These are phyloP conservation scores for Beauveria brongniartii DNA, from an alignment of 2,329 filamentous ascomycete genomes.

Conservation along the genomic window DNA sequence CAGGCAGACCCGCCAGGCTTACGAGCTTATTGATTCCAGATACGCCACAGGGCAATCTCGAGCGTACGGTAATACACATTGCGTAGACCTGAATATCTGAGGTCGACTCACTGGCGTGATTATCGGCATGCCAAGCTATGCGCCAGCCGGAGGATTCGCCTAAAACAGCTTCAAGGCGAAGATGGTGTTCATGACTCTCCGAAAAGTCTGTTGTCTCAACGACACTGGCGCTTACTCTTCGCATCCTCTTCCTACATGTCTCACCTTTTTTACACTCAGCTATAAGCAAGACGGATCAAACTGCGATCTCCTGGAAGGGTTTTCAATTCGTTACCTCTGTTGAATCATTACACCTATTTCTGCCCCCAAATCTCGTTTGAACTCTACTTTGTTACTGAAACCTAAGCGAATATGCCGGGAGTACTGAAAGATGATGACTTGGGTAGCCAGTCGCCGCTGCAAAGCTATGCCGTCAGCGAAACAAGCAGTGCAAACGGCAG, in stretches of 20 bases:
- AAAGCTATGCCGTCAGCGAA: background rate
- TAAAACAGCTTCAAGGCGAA: background rate
- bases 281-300: background rate
- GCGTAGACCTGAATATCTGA: background rate
- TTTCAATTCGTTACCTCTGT: background rate
- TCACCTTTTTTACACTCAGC: background rate
- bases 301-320: background rate
- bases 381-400: background rate
- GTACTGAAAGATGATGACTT: background rate
- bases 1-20: background rate
- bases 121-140: background rate
- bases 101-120: background rate
- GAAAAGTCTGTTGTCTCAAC: background rate
- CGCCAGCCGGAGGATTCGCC: background rate
- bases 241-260: background rate
- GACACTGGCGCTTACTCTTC: background rate
- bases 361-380: background rate
- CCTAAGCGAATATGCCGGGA: background rate
- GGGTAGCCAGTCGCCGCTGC: background rate
- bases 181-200: background rate
- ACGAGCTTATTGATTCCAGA: background rate
- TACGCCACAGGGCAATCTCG: background rate
- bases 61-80: background rate
- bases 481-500: background rate
- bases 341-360: background rate